Evolutionary conservation across 2,329 filamentous ascomycete species (phyloP), one percentile per base, ranked within the genome.

Genomic region (Pseudocercospora musae): DNA sequence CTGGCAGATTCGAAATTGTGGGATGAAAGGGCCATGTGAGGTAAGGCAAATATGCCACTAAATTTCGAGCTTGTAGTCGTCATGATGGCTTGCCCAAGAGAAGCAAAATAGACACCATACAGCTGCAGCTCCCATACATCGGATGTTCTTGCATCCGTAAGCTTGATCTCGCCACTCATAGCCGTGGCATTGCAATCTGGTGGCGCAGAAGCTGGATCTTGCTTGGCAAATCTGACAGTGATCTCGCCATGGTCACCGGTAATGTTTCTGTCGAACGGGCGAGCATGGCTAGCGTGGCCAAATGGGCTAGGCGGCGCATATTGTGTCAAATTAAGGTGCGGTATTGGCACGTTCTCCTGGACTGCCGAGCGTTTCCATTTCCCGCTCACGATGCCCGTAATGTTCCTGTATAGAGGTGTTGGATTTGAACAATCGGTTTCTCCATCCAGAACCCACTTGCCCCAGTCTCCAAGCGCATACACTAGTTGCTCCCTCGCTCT

Each of bases 61-160:
- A 95, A 84, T 79, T 96, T 97, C 73, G 96, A 90, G 75, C 92
- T 97, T 53, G 92, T 94, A 0, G 94, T 97, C 1, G 89, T 91
- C 73, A 98, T 79, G 37, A 98, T 79, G 55, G 95, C 85, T 13
- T 87, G 85, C 1, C 95, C 95, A 65, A 89, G 85, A n/a, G 85
- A 83, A 40, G 89, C 87, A 82, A 92, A 96, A 78, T 98, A 94
- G 3, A 96, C 84, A 3, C 95, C 95, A 76, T 92, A 88, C 55
- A 96, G 78, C 57, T 85, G 83, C 78, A 96, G 87, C 68, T 93
- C 89, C 87, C 90, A 93, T 68, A 86, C 90, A 72, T 88, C 88
- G 4, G 89, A 89, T 63, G 85, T 85, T 60, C 85, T 83, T 46
- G 86, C 82, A 70, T 95, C 92, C 69, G 92, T 87, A 42, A 97